These are phyloP conservation scores for Picea glauca DNA, from an alignment of 75 land plant genomes.

Conservation along the genomic window DNA sequence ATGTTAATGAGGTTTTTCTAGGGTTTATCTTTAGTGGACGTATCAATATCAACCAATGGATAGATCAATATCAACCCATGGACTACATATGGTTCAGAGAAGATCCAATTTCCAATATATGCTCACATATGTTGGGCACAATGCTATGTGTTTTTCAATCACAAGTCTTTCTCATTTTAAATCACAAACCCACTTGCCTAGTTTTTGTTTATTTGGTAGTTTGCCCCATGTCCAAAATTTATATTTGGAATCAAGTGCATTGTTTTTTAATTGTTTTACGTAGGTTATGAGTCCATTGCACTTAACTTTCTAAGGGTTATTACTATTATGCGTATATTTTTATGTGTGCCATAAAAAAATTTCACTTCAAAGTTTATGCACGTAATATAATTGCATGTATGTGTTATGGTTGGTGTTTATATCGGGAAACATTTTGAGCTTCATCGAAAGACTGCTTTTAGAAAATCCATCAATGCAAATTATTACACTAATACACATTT, in stretches of 20 bases:
- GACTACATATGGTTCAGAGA: constrained; percentile 42
- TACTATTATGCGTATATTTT: neutral
- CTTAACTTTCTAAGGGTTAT: neutral
- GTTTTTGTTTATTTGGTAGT: neutral
- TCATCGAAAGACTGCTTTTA: constrained; percentile 46
- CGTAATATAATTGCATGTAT: neutral
- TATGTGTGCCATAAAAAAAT: neutral
- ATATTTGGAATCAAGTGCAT: too few relatives aligned
- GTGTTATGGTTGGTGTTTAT: constrained; percentile 31
- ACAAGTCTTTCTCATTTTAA: too few relatives aligned
- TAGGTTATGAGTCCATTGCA: neutral
- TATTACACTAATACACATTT: constrained; percentile 45
- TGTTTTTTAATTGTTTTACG: too few relatives aligned
- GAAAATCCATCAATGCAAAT: constrained; percentile 43
- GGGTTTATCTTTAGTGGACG: too few relatives aligned
- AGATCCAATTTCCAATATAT: constrained; percentile 75
- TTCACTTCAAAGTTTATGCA: neutral
- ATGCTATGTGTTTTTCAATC: too few relatives aligned
- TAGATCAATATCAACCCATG: constrained; percentile 76
- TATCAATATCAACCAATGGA: constrained; percentile 35
- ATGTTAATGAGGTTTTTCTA: too few relatives aligned
- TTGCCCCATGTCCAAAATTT: too few relatives aligned
- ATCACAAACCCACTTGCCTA: neutral
- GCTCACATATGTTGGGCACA: constrained; percentile 15
- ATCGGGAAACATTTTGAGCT: constrained; percentile 23